Percentiles rank a stretch among this genome's conserved stretches.
Evolutionary conservation across 257 asterid species (phyloP).

Genomic region (Gentiana macrophylla): DNA sequence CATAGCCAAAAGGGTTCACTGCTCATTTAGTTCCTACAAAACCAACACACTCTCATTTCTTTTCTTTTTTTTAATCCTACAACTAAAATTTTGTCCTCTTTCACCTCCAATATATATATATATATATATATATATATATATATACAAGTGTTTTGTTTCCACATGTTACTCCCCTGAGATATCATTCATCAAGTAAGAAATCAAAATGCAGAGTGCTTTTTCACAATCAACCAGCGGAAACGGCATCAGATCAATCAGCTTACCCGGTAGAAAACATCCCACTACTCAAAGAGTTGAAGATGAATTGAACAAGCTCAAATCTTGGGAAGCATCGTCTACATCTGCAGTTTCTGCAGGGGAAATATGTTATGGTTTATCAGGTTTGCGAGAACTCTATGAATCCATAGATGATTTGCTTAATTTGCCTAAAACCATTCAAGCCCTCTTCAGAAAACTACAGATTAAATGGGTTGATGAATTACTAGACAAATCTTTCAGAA

Average conservation of each 20-base stretch:
- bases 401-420: slow-evolving; percentile 22
- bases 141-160: neutral
- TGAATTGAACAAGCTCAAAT: slow-evolving; percentile 15
- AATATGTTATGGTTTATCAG: slow-evolving; percentile 10
- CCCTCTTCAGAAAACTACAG: slow-evolving; percentile 14
- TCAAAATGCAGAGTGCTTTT: slow-evolving; percentile 16
- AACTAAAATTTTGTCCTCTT: slow-evolving; percentile 10
- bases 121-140: no score
- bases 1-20: no score
- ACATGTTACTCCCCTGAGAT: neutral
- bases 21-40: slow-evolving; percentile 1
- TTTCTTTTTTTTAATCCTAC: neutral
- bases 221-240: slow-evolving; percentile 13
- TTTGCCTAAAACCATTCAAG: slow-evolving; percentile 14
- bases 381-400: slow-evolving; percentile 13
- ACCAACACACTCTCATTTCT: slow-evolving; percentile 13
- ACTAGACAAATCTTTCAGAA: slow-evolving; percentile 16
- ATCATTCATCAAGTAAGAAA: no score
- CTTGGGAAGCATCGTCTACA: neutral
- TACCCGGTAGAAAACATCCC: slow-evolving; percentile 29
- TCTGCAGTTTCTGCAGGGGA: slow-evolving; percentile 4
- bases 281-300: slow-evolving; percentile 18
- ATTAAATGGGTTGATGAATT: slow-evolving; percentile 16
- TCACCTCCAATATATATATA: neutral
- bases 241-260: slow-evolving; percentile 23